Percentiles rank a stretch among this genome's conserved stretches.
These are phyloP conservation scores for Tricholoma terreum DNA, from an alignment of 768 basidiomycete genomes.

Conservation along the genomic window DNA sequence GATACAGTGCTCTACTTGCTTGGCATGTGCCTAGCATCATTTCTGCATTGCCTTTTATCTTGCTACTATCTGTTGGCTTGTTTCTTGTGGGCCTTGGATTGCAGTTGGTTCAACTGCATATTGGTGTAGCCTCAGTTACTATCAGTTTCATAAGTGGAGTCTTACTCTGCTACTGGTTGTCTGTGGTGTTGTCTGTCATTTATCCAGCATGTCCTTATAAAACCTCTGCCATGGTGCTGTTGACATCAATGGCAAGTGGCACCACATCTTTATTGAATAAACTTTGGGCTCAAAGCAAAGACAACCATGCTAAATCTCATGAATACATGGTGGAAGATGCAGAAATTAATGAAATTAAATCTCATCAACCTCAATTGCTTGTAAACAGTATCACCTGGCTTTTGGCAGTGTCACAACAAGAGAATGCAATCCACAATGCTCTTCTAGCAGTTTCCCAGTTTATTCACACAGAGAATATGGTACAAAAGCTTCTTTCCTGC, in stretches of 20 bases:
- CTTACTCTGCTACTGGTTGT: constrained; percentile 7
- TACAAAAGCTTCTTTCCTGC: constrained; percentile 6
- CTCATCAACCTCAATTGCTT: constrained; percentile 4
- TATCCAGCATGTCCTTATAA: constrained; percentile 17
- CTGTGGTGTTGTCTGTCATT: constrained; percentile 11
- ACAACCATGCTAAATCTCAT: no score
- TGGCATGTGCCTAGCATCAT: constrained; percentile 21
- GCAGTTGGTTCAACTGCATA: constrained; percentile 13
- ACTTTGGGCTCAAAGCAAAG: no score
- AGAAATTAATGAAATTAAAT: constrained; percentile 9
- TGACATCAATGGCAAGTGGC: constrained; percentile 1
- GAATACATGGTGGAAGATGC: neutral
- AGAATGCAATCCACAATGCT: constrained; percentile 7
- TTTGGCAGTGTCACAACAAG: constrained; percentile 8
- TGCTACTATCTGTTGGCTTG: constrained; percentile 19
- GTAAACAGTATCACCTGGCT: constrained; percentile 9
- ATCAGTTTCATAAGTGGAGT: constrained; percentile 9
- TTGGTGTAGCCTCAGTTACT: constrained; percentile 6
- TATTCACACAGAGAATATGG: constrained; percentile 6
- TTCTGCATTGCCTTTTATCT: constrained; percentile 16
- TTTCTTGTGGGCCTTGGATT: constrained; percentile 17
- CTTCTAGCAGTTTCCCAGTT: constrained; percentile 9
- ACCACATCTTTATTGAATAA: neutral
- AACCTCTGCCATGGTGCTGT: constrained; percentile 9
- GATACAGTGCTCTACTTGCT: constrained; percentile 13